Evolutionary conservation across 2,329 filamentous ascomycete genomes (phyloP), one percentile per base, ranked within the genome.

Genomic region (Lecanosticta acicola): DNA sequence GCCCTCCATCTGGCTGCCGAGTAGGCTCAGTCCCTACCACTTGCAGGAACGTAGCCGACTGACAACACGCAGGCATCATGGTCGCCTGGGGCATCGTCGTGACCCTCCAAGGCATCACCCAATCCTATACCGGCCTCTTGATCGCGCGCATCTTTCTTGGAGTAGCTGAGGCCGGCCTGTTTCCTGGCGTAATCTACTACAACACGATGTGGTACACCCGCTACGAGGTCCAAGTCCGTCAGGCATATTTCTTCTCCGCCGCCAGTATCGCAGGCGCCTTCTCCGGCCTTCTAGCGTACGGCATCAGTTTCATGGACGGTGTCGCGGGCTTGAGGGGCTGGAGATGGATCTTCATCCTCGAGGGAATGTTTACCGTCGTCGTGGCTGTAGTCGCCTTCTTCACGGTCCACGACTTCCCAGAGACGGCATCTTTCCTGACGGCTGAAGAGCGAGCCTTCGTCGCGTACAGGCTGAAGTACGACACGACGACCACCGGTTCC

Each of bases 301-400:
- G 62, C 1, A 76, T 78, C 32, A 69, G 68, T 2, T 53, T 53
- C 26, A 57, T 56, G 64, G 67, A 61, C 10, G 66, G 61, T 7
- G 34, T 44, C 5, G 37, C 41, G 2, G 24, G 24, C 3, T 39
- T 50, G 3, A 39, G 43, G 17, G 43, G 47, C 10, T 50, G 47
- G 47, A 38, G 47, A 17, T 50, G 47, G 47, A 46, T 46, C 7
- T 90, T 90, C 61, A 83, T 88, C 45, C 67, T 87, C 2, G 56
- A 56, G 42, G 50, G 55, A n/a, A 20, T 48, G 3, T 20, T 48
- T 4, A 77, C 75, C 11, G 61, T 81, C 3, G 48, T 77, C 8
- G 69, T 79, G 1, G 74, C 76, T 0, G 55, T 74, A 2, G 54
- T 76, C 3, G 72, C 76, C 1, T 83, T 70, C 60, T 76, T 77